Evolutionary conservation across 495 filamentous ascomycete species (phyloP), one percentile per base, ranked within the genome.

Genomic region (Hypoxylon subgilvum): DNA sequence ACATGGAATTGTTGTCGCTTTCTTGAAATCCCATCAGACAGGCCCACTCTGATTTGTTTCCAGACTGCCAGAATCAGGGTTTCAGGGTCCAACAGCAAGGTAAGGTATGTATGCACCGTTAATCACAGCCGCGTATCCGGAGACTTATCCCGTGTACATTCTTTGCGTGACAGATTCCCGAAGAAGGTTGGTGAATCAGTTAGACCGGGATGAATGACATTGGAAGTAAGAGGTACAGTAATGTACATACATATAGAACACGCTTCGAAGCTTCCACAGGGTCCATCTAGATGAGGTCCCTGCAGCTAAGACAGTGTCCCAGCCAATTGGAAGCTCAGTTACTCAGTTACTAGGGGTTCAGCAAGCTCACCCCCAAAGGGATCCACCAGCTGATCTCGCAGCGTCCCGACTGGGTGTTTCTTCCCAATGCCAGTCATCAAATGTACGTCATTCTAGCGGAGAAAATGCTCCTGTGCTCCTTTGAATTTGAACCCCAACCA

Each of bases 21-120:
- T 45, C 57, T 54, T 55, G 58, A 51, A 61, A 39, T 52, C 40
- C 34, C 46, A 62, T 62, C 22, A 16, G 27, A 35, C 6, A 34
- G 47, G 23, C 39, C 45, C 39, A 40, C 38, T 12, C 27, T 2
- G 35, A 34, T 30, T n/a, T 41, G 10, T 40, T 21, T 3, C 36
- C 16, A 39, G 22, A 32, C n/a, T n/a, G n/a, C n/a, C n/a, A n/a
- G n/a, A n/a, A n/a, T n/a, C n/a, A n/a, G n/a, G n/a, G n/a, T n/a
- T n/a, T 52, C 47, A 25, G 40, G 47, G 47, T 59, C 40, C 40
- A n/a, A n/a, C n/a, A n/a, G n/a, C n/a, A n/a, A n/a, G n/a, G n/a
- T n/a, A n/a, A n/a, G n/a, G n/a, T n/a, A n/a, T n/a, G n/a, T n/a
- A n/a, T n/a, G n/a, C n/a, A n/a, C n/a, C n/a, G n/a, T n/a, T n/a